Evolutionary conservation across 345 rosid species (phyloP), one percentile per base, ranked within the genome.

Genomic region (Orychophragmus violaceus): DNA sequence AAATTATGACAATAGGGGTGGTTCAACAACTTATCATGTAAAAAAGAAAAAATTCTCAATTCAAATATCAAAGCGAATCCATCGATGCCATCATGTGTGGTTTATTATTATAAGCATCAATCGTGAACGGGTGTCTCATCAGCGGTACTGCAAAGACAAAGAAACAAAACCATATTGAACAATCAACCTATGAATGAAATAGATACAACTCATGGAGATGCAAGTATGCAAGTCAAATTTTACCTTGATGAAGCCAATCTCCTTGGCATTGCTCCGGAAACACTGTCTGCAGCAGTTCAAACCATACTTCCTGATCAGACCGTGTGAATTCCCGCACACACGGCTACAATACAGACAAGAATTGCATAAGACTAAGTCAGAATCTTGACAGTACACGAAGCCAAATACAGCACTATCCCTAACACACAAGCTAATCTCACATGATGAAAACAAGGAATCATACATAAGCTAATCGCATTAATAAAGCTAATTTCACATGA

Each of bases 61-160:
- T 13, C 6, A 37, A 13, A 35, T 7, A 37, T 0, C 3, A 42
- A 11, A 44, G 35, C 32, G 17, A 22, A 13, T 44, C 7, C 52
- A 39, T 55, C 7, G 52, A 55, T 0, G 17, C 30, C 37, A 36
- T 36, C 25, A 27, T 12, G 21, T 50, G 46, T n/a, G n/a, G n/a
- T n/a, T n/a, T n/a, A n/a, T n/a, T 24, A n/a, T 27, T 6, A 6
- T 6, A 35, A 51, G 51, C 62, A 66, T 54, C 62, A 8, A 39
- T 55, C 11, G 19, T 1, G 54, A 39, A 1, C 3, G n/a, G 9
- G 14, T 66, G 33, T 12, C 2, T 56, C 14, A 17, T 68, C 4
- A 68, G 58, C 72, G 72, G 65, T 68, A 68, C 72, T 68, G 65
- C 12, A 58, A 8, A 57, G 16, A 24, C 37, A 5, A 46, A 12